Percentiles rank a stretch among this genome's conserved stretches.
These are phyloP conservation scores for Calocera viscosa DNA, from an alignment of 768 basidiomycete species.

Conservation along the genomic window DNA sequence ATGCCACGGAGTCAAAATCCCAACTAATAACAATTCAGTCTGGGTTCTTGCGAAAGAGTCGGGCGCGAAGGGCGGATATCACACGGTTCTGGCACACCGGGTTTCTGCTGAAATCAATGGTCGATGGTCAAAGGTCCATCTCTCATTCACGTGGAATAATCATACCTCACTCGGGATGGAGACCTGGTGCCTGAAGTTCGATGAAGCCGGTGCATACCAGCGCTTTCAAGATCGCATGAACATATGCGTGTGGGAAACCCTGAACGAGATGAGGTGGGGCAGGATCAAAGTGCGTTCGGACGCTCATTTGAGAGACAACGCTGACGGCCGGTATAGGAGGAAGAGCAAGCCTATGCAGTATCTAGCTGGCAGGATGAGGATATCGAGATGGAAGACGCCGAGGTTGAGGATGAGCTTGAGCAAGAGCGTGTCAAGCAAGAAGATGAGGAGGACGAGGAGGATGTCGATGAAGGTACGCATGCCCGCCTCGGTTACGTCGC, in stretches of 20 bases:
- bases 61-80: slow-evolving; percentile 12
- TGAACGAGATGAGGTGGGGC: slow-evolving; percentile 58
- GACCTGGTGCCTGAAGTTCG: slow-evolving; percentile 78
- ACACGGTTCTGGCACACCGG: slow-evolving; percentile 17
- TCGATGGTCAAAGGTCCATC: slow-evolving; percentile 22
- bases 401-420: slow-evolving; percentile 44
- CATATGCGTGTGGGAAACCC: slow-evolving; percentile 64
- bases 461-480: slow-evolving; percentile 33
- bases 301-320: slow-evolving; percentile 3
- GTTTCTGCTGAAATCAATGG: slow-evolving; percentile 21
- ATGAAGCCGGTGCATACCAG: slow-evolving; percentile 41
- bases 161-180: slow-evolving; percentile 41
- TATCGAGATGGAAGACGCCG: slow-evolving; percentile 73
- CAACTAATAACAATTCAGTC: not conserved
- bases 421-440: slow-evolving; percentile 40
- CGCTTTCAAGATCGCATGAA: slow-evolving; percentile 52
- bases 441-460: slow-evolving; percentile 56
- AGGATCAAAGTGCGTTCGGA: slow-evolving; percentile 58
- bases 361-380: slow-evolving; percentile 57
- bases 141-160: slow-evolving; percentile 84
- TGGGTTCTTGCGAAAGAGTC: not conserved
- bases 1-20: not conserved
- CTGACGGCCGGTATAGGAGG: slow-evolving; percentile 34
- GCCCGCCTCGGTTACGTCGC: not conserved
- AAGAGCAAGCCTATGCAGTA: slow-evolving; percentile 78